A percentile compares a stretch with the other conserved stretches of the same genome.
phyloP scores from a whole-genome alignment of 805 yeast genomes.

The Wickerhamomyces strasburgensis region DNA sequence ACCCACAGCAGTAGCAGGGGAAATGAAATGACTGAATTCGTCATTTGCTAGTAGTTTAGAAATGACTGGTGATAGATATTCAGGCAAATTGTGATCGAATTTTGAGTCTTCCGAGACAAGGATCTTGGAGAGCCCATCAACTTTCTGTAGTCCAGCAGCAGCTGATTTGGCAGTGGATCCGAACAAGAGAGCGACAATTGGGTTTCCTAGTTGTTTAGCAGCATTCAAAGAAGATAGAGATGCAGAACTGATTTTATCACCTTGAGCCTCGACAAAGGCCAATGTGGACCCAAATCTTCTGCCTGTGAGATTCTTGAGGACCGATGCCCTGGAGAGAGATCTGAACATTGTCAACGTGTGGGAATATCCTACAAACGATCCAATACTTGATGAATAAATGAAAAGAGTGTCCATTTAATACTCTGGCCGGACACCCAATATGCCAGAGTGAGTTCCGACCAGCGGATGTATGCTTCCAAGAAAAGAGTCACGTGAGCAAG shows the following conservation, averaged over 20 bases:
- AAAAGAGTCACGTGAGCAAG: no score
- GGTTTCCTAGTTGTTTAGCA: slow-evolving; percentile 69
- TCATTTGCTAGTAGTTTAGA: slow-evolving; percentile 30
- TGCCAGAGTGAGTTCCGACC: no score
- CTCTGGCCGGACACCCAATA: no score
- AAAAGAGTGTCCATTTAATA: no score
- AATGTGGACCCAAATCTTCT: slow-evolving; percentile 62
- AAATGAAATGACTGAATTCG: slow-evolving; percentile 66
- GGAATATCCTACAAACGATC: no score
- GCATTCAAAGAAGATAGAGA: slow-evolving; percentile 74
- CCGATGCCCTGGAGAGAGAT: slow-evolving; percentile 2
- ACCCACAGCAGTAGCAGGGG: slow-evolving; percentile 83
- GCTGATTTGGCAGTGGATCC: slow-evolving; percentile 54
- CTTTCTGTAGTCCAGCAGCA: slow-evolving; percentile 48
- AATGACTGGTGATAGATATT: slow-evolving; percentile 69
- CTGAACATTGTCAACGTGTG: slow-evolving; percentile 12
- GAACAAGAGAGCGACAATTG: slow-evolving; percentile 71
- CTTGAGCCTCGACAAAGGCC: slow-evolving; percentile 63
- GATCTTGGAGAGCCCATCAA: slow-evolving; percentile 38
- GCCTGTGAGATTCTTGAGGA: slow-evolving; percentile 1
- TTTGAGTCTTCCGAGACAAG: slow-evolving; percentile 52
- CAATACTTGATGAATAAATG: no score
- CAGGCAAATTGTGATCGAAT: slow-evolving; percentile 74
- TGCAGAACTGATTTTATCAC: slow-evolving; percentile 54
- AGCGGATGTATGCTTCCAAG: no score